Evolutionary conservation across 345 rosid genomes (phyloP).

Genomic region (Euclidium syriacum): DNA sequence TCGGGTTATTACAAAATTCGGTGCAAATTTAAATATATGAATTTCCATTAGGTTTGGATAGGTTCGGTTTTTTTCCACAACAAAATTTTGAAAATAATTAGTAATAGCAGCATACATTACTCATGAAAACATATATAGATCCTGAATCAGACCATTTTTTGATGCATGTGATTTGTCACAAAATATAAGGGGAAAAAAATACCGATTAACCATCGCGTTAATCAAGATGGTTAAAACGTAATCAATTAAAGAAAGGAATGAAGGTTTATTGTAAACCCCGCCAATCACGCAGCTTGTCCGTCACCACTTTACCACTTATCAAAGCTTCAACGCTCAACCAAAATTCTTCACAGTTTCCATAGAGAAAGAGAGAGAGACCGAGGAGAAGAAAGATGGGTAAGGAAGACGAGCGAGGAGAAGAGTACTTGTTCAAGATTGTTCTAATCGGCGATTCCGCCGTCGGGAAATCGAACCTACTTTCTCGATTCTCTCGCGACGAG

Average conservation of each 20-base stretch:
- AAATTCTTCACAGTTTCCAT: not conserved
- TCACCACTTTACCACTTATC: constrained; percentile 27
- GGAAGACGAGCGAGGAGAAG: constrained; percentile 50
- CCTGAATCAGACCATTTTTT: no score
- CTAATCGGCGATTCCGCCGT: constrained; percentile 92
- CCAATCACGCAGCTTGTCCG: constrained; percentile 51
- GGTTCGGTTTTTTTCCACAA: no score
- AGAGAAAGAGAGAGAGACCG: not conserved
- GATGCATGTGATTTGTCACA: no score
- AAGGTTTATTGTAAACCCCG: constrained; percentile 25
- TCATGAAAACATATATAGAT: no score
- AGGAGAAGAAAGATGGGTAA: constrained; percentile 38
- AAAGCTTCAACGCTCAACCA: constrained; percentile 9
- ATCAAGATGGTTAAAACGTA: not conserved
- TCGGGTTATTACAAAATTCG: no score
- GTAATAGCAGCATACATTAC: no score
- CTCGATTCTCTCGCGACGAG: constrained; percentile 78
- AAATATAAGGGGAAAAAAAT: no score
- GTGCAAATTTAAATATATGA: no score
- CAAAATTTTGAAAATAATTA: no score
- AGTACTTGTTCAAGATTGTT: constrained; percentile 88
- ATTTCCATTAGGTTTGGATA: no score
- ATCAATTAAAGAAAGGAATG: not conserved
- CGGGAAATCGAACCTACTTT: constrained; percentile 79
- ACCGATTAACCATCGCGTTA: no score